These are phyloP conservation scores for Cystobasidium onofrii DNA, from an alignment of 768 basidiomycete genomes.

Conservation along the genomic window DNA sequence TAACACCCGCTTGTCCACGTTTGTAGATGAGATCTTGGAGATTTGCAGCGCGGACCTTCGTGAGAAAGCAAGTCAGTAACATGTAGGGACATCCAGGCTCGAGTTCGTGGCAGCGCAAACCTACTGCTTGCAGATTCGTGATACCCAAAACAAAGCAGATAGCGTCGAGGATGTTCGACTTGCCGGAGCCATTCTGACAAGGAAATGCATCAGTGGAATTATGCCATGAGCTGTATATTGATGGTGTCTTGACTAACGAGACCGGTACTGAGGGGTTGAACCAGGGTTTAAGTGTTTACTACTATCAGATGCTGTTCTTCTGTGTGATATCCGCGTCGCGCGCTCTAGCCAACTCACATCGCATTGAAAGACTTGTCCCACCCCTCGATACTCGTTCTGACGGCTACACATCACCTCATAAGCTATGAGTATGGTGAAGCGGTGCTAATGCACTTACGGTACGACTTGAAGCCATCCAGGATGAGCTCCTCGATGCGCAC, in stretches of 20 bases:
- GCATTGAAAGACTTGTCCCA: conserved; percentile 99
- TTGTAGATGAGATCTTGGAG: conserved; percentile 98
- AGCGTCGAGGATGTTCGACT: conserved; percentile 98
- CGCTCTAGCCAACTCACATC: conserved; percentile 60
- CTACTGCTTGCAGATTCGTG: conserved; percentile 64
- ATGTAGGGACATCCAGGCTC: no score
- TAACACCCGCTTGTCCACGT: conserved; percentile 91
- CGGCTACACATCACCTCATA: conserved; percentile 47
- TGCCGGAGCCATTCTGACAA: conserved; percentile 74
- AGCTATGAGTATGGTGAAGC: no score
- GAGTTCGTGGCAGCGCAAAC: no score
- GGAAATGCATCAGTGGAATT: neutral
- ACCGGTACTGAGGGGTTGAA: conserved; percentile 43
- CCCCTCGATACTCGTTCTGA: conserved; percentile 86
- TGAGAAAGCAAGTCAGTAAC: neutral
- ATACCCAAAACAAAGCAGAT: conserved; percentile 98
- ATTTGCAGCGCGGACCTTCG: conserved; percentile 84
- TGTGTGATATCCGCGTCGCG: conserved; percentile 22
- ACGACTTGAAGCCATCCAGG: conserved; percentile 96
- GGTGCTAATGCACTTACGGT: conserved; percentile 52
- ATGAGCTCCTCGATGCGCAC: conserved; percentile 96
- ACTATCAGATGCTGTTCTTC: neutral
- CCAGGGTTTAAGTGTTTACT: no score
- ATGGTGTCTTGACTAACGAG: conserved; percentile 28
- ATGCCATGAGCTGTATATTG: neutral